Base-by-base conservation (phyloP, 2,329 filamentous ascomycete species). In the Colletotrichum magnum region DNA sequence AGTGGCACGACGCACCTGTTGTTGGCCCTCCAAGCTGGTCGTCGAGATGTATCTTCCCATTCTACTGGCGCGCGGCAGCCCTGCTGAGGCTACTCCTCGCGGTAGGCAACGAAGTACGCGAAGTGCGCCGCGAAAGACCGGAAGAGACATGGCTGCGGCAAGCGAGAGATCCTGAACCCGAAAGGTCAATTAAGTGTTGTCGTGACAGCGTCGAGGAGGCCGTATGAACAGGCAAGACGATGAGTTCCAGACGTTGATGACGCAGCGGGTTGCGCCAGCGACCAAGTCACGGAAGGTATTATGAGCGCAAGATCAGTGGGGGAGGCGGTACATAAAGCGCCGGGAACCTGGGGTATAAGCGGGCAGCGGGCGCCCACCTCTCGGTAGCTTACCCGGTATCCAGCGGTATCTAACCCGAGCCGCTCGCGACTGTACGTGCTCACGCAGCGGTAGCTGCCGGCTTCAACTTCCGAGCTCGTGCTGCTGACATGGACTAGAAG, bases 1-100 rank as follows among this genome's bases (percentile, higher is more conserved):
- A 16, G 26, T n/a, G 61, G 16, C 47, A 58, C 57, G 66, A 43
- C 83, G 50, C 75, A 91, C 89, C 83, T 86, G 84, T 75, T 91
- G 89, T 78, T 91, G 89, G 71, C 85, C 82, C 65, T 91, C 89
- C 64, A 83, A 77, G 43, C 80, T 78, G 63, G 82, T 75, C 57
- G 87, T 86, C 50, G 86, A 87, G 64, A 85, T 80, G 43, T 76
- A 75, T 74, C 82, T 81, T 72, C 75, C 79, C 71, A 77, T 74
- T 26, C 70, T 59, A 51, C 70, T 65, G 48, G 58, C 18, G 64
- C 58, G 54, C 10, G 51, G 28, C 12, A 60, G 41, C 32, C 58
- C 41, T 43, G 73, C 71, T 24, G 75, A 69, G 48, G 75, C 70
- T 68, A 72, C 64, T 12, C 75, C 75, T 68, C 75, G 78, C 61